phyloP scores from a whole-genome alignment of 805 yeast genomes.

The Torulaspora indica region DNA sequence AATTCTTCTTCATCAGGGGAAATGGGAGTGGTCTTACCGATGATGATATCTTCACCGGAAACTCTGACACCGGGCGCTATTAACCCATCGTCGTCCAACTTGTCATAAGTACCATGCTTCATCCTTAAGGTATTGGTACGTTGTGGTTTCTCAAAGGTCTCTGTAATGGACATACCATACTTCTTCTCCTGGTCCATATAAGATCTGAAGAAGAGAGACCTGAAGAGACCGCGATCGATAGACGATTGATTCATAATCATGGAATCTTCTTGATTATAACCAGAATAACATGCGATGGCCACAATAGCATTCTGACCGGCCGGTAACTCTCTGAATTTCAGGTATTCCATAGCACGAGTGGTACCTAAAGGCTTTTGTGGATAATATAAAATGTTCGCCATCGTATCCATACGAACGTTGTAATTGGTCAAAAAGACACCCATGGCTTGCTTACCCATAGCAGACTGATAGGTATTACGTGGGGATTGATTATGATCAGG shows the following conservation, averaged over 20 bases:
- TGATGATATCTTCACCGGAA: constrained; percentile 96
- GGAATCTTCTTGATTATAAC: constrained; percentile 99
- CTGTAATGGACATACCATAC: constrained; percentile 97
- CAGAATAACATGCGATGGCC: constrained; percentile 96
- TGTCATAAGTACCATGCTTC: constrained; percentile 97
- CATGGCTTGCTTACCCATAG: constrained; percentile 99
- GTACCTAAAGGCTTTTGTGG: constrained; percentile 98
- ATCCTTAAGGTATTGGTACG: constrained; percentile 90
- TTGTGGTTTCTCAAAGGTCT: constrained; percentile 95
- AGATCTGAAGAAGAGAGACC: constrained; percentile 93
- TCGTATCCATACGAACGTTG: constrained; percentile 96
- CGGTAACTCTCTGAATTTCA: constrained; percentile 95
- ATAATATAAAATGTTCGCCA: constrained; percentile 95
- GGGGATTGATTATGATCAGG: constrained; percentile 99
- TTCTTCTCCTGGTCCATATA: constrained; percentile 98
- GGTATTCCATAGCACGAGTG: constrained; percentile 94
- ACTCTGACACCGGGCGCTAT: constrained; percentile 98
- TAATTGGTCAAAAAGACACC: constrained; percentile 96
- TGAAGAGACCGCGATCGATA: constrained; percentile 91
- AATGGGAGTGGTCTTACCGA: constrained; percentile 98
- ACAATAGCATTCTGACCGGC: constrained; percentile 99
- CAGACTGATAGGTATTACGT: constrained; percentile 98
- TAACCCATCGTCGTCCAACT: constrained; percentile 95
- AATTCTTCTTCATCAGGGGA: constrained; percentile 99
- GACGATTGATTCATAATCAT: constrained; percentile 99